Evolutionary conservation across 2,329 filamentous ascomycete genomes (phyloP).

Genomic region (Tolypocladium album): DNA sequence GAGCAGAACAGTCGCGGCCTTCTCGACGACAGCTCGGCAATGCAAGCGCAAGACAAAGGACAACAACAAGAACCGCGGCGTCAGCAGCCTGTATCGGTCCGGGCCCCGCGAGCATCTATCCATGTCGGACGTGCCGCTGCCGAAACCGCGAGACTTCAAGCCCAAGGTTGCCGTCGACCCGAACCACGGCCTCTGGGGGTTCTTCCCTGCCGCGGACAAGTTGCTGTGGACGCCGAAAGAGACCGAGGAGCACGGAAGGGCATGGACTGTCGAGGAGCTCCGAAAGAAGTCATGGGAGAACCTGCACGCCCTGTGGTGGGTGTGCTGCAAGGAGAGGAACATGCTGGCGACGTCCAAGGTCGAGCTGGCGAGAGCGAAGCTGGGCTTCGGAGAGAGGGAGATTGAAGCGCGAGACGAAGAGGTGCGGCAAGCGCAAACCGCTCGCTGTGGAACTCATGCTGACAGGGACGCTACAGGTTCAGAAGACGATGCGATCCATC

Average conservation of each 20-base stretch:
- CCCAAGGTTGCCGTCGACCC: constrained; percentile 50
- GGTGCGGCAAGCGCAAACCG: constrained; percentile 40
- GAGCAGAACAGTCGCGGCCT: constrained; percentile 18
- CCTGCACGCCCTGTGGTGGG: constrained; percentile 87
- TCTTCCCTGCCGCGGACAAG: constrained; percentile 66
- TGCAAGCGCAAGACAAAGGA: constrained; percentile 49
- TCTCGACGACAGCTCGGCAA: constrained; percentile 45
- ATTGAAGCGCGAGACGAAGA: constrained; percentile 48
- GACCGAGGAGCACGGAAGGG: constrained; percentile 61
- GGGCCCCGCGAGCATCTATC: constrained; percentile 66
- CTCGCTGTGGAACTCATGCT: not conserved
- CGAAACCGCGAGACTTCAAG: constrained; percentile 54
- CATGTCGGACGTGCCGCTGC: constrained; percentile 61
- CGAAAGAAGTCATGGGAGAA: constrained; percentile 89
- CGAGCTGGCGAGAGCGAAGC: constrained; percentile 56
- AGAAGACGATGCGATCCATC: constrained; percentile 68
- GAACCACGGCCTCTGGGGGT: constrained; percentile 83
- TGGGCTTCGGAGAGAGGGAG: constrained; percentile 67
- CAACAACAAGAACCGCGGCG: constrained; percentile 68
- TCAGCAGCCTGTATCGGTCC: constrained; percentile 70
- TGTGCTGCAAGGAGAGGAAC: constrained; percentile 85
- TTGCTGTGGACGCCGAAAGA: constrained; percentile 64
- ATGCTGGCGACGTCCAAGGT: constrained; percentile 66
- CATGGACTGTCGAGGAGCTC: constrained; percentile 79
- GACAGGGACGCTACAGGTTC: constrained; percentile 43